Conservation (phyloP, 257 asterid genomes). For the Coffea eugenioides region DNA sequence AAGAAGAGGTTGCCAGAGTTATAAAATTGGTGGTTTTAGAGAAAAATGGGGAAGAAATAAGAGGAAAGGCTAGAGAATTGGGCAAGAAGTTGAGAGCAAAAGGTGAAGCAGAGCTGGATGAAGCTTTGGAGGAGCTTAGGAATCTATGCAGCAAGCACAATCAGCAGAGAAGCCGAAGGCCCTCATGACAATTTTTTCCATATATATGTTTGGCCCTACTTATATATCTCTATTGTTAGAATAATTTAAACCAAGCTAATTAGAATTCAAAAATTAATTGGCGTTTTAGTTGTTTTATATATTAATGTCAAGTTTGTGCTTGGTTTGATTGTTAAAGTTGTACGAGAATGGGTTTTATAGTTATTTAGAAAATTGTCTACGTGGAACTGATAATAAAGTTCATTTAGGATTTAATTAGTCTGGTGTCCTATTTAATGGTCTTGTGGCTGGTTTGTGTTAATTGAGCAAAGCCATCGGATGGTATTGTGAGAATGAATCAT, state of each 20-base stretch:
- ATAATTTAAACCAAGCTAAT: no score
- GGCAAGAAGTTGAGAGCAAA: constrained; percentile 2
- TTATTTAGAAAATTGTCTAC: no score
- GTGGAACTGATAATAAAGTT: no score
- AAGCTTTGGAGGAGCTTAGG: constrained; percentile 7
- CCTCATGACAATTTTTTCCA: neutral
- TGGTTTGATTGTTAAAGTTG: no score
- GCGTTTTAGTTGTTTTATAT: no score
- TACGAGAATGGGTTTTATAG: no score
- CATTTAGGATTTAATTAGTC: no score
- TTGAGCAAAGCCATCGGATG: no score
- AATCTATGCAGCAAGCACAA: constrained; percentile 3
- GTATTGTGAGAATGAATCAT: no score
- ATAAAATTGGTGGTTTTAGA: neutral
- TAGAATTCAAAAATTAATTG: neutral
- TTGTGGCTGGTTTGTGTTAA: no score
- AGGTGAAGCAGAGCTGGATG: neutral
- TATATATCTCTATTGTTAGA: neutral
- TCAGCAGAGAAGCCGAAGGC: neutral
- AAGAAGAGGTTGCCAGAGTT: neutral
- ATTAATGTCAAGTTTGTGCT: no score
- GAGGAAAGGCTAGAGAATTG: constrained; percentile 13
- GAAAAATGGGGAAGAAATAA: constrained; percentile 1
- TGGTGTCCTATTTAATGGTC: no score
- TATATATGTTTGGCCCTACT: neutral